Evolutionary conservation across 1,139 yeast genomes (phyloP).

Genomic region (Kodamaea ohmeri): DNA sequence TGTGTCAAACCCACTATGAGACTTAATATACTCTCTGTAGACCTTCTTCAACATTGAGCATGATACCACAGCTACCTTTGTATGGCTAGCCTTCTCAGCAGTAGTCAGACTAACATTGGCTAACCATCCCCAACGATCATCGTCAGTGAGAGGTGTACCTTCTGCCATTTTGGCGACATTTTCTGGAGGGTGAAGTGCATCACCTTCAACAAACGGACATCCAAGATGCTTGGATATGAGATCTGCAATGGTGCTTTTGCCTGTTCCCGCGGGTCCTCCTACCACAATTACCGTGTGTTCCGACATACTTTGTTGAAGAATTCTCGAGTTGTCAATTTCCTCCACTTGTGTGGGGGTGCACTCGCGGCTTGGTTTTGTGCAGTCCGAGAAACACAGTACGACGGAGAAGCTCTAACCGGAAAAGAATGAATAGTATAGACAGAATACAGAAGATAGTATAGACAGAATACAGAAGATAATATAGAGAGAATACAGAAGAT

Average conservation of each 20-base stretch:
- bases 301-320: neutral
- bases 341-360: slow-evolving; percentile 8
- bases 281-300: slow-evolving; percentile 34
- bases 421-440: no score
- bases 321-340: slow-evolving; percentile 3
- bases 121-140: slow-evolving; percentile 92
- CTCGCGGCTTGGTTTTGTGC: neutral
- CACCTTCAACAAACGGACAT: slow-evolving; percentile 80
- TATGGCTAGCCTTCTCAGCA: slow-evolving; percentile 26
- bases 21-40: slow-evolving; percentile 61
- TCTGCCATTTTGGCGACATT: slow-evolving; percentile 79
- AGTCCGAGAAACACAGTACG: no score
- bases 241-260: slow-evolving; percentile 79
- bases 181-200: slow-evolving; percentile 65
- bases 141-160: slow-evolving; percentile 81
- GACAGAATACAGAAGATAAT: no score
- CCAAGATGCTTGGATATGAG: slow-evolving; percentile 41
- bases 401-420: no score
- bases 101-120: slow-evolving; percentile 45
- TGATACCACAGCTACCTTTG: slow-evolving; percentile 53
- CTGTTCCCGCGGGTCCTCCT: slow-evolving; percentile 96
- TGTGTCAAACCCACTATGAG: slow-evolving; percentile 23
- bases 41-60: slow-evolving; percentile 79
- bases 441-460: no score
- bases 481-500: no score